Base-by-base conservation (phyloP, 192 early-diverging fungal genomes). In the Coemansia sp. region DNA sequence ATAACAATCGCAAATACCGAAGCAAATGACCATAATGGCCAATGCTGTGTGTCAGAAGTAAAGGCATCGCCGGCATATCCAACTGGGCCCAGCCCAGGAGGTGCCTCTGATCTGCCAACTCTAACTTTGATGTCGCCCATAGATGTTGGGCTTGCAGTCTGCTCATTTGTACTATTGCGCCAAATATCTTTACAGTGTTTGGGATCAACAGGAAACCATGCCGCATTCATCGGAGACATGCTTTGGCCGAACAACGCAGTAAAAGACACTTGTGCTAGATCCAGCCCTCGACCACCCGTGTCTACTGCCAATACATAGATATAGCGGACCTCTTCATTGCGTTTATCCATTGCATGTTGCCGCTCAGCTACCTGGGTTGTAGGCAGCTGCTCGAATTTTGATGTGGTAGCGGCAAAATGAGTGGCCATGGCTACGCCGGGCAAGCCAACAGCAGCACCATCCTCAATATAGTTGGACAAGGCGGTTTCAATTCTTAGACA, bases 291-390 rank as follows among this genome's bases (percentile, higher is more conserved):
- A 9, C 81, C 81, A 10, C 81, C 81, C n/a, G 72, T 70, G 37
- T 82, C 81, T 7, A 82, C 79, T 13, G 79, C 81, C 38, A 82
- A 50, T 5, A 82, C 81, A 64, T 82, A 67, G 5, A 73, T 40
- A 26, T 47, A 78, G 43, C 69, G 62, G 33, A 61, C 52, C 2
- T 65, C 30, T 5, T 74, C 59, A n/a, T 18, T 50, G 6, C 59
- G 40, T 37, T n/a, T 43, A 10, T 43, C 5, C 53, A 68, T 21
- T 28, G 15, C 21, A 50, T 11, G 20, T 16, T 26, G 6, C 16
- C 28, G 45, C 5, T 10, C 40, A 18, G 49, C 51, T 33, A 58
- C 15, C 6, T 54, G 36, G 26, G 69, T 61, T 9, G 63, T 65
- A 15, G 69, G 69, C 48, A 72, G 50, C 49, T 58, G 62, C 0